Conservation (phyloP, 1,284 basidiomycete genomes). For the Cutaneotrichosporon cyanovorans region DNA sequence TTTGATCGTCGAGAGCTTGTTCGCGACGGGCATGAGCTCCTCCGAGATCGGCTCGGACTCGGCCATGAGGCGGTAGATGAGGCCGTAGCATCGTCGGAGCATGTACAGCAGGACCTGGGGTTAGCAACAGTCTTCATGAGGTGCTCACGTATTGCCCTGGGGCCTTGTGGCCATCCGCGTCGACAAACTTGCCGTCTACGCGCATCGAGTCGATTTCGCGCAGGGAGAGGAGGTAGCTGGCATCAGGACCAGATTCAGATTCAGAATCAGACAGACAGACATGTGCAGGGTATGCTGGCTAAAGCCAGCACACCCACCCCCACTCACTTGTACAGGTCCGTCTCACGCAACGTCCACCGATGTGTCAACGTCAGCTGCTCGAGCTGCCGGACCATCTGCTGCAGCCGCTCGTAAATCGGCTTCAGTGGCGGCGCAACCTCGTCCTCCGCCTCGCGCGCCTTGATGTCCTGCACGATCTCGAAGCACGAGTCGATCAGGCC, state of each 20-base stretch:
- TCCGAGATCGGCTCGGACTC: slow-evolving; percentile 99
- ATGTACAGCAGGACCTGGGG: slow-evolving; percentile 80
- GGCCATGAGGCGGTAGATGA: slow-evolving; percentile 88
- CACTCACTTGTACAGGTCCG: slow-evolving; percentile 79
- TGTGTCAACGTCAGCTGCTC: slow-evolving; percentile 65
- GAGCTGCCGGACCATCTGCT: slow-evolving; percentile 59
- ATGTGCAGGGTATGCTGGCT: slow-evolving; percentile 19
- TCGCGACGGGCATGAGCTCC: slow-evolving; percentile 92
- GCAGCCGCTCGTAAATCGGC: slow-evolving; percentile 89
- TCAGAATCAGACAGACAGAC: too few species aligned
- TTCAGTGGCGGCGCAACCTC: slow-evolving; percentile 79
- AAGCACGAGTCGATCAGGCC: slow-evolving; percentile 95
- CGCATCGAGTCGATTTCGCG: slow-evolving; percentile 97
- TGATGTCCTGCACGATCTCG: slow-evolving; percentile 92
- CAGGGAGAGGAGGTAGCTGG: slow-evolving; percentile 81
- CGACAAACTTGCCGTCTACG: slow-evolving; percentile 93
- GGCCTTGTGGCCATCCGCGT: slow-evolving; percentile 75
- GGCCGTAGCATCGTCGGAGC: slow-evolving; percentile 87
- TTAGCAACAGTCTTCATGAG: slow-evolving; percentile 2
- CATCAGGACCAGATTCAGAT: too few species aligned
- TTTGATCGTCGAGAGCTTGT: slow-evolving; percentile 87
- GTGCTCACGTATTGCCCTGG: slow-evolving; percentile 35
- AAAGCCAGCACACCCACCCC: too few species aligned
- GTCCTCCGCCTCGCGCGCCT: slow-evolving; percentile 85
- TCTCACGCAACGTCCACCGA: slow-evolving; percentile 94